Conservation (phyloP, 768 basidiomycete species). For the Amylocystis lapponica region DNA sequence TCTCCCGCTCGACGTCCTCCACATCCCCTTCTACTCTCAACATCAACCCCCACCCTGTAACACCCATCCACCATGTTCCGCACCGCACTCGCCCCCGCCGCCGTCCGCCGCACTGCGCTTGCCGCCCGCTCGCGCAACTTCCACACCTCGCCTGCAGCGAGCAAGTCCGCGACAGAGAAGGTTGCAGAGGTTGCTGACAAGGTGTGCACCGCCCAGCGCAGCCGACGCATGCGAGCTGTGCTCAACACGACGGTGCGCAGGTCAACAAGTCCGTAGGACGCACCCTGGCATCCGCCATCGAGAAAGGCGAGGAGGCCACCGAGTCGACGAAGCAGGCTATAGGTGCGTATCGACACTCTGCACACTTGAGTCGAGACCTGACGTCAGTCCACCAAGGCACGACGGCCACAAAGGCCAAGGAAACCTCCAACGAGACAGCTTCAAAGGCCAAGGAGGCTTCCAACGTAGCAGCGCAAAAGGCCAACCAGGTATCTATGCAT, state of each 20-base stretch:
- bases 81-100: constrained; percentile 16
- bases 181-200: constrained; percentile 33
- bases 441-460: constrained; percentile 34
- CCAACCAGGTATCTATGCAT: constrained; percentile 30
- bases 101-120: constrained; percentile 14
- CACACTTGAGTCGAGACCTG: background rate
- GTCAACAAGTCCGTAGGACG: constrained; percentile 36
- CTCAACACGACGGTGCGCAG: constrained; percentile 21
- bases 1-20: background rate
- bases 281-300: constrained; percentile 36
- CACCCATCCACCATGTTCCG: constrained; percentile 30
- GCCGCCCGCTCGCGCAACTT: constrained; percentile 18
- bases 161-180: constrained; percentile 34
- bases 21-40: background rate
- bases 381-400: too few species aligned
- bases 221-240: too few species aligned
- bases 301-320: constrained; percentile 35
- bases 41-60: constrained; percentile 4
- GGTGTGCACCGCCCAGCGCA: constrained; percentile 15
- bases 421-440: too few species aligned
- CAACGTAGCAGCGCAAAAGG: constrained; percentile 30
- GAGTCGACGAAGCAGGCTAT: constrained; percentile 33
- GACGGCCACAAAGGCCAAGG: constrained; percentile 19
- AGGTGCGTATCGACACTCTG: constrained; percentile 16
- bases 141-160: constrained; percentile 25